These are phyloP conservation scores for Jimgerdemannia lactiflua DNA, from an alignment of 192 early-diverging fungal genomes.

Conservation along the genomic window DNA sequence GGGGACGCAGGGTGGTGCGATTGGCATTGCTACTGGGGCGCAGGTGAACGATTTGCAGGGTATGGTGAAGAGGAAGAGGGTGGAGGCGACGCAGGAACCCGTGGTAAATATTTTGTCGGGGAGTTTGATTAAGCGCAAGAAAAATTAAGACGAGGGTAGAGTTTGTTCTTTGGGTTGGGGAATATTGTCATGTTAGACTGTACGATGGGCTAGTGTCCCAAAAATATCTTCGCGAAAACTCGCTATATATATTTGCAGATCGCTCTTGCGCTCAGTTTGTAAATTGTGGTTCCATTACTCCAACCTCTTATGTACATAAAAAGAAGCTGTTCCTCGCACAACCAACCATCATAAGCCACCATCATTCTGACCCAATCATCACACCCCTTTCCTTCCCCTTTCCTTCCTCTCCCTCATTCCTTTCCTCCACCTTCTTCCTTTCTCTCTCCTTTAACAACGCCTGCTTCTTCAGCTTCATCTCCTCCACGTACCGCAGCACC, in stretches of 20 bases:
- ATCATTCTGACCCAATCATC: neutral
- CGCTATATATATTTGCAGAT: neutral
- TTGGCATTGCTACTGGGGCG: neutral
- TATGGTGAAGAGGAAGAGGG: neutral
- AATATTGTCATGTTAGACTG: too few species aligned
- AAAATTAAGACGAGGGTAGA: neutral
- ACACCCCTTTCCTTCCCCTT: neutral
- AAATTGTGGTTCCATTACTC: neutral
- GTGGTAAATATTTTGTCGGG: constrained; percentile 12
- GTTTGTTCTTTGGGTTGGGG: too few species aligned
- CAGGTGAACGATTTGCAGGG: neutral
- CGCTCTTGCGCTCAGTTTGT: neutral
- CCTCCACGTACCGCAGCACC: constrained; percentile 37
- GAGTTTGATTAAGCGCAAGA: constrained; percentile 13
- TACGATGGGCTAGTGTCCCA: too few species aligned
- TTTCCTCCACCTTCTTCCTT: constrained; percentile 24
- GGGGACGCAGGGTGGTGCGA: neutral
- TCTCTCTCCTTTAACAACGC: constrained; percentile 25
- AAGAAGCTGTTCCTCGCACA: neutral
- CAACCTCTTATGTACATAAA: constrained; percentile 27
- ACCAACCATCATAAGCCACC: too few species aligned
- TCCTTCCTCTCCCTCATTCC: constrained; percentile 3
- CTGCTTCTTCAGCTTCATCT: constrained; percentile 31
- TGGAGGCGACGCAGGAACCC: neutral
- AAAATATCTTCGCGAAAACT: neutral